Conservation (phyloP, 768 basidiomycete species). For the Agaricus blazei region DNA sequence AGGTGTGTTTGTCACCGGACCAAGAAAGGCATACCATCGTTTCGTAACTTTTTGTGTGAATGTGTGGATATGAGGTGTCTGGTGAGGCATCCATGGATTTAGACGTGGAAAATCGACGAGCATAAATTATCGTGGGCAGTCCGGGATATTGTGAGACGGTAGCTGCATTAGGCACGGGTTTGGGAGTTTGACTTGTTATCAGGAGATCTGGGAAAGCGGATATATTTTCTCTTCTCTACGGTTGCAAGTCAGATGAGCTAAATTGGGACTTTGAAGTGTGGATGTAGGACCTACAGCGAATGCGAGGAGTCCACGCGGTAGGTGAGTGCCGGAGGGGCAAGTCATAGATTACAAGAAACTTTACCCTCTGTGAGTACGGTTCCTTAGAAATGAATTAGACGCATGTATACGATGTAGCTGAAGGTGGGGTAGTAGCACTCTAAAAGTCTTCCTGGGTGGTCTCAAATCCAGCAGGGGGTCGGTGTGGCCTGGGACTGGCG, state of each 20-base stretch:
- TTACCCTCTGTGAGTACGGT: too few relatives aligned
- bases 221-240: slow-evolving; percentile 4
- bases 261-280: slow-evolving; percentile 32
- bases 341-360: too few relatives aligned
- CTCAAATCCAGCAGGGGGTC: too few relatives aligned
- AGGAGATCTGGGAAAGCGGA: neutral
- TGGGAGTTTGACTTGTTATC: neutral
- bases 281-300: too few relatives aligned
- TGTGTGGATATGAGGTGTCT: slow-evolving; percentile 15
- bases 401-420: too few relatives aligned
- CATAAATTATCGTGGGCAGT: slow-evolving; percentile 2
- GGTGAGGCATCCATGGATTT: slow-evolving; percentile 28
- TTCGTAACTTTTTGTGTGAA: slow-evolving; percentile 18
- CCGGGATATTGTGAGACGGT: neutral
- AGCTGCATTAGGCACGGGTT: neutral
- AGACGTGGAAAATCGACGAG: slow-evolving; percentile 3
- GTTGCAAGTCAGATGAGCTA: slow-evolving; percentile 23
- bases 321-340: too few relatives aligned
- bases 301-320: too few relatives aligned
- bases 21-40: slow-evolving; percentile 26
- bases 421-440: too few relatives aligned
- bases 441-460: too few relatives aligned
- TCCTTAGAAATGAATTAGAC: too few relatives aligned
- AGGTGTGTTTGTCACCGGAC: slow-evolving; percentile 29
- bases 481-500: too few relatives aligned